These are phyloP conservation scores for Penicillium antarcticum DNA, from an alignment of 495 filamentous ascomycete genomes.

Conservation along the genomic window DNA sequence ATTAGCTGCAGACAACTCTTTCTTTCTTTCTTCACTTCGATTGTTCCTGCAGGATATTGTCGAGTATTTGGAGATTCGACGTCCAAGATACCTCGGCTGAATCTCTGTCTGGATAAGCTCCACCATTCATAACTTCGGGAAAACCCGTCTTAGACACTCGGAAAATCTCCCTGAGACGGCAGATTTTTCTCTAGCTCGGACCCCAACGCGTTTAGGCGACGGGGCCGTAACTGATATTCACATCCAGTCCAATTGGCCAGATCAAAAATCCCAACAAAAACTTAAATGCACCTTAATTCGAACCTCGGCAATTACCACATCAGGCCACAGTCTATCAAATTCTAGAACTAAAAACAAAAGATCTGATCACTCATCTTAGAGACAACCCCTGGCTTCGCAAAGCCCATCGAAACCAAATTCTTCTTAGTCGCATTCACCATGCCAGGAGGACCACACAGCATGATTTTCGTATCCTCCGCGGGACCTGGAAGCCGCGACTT, in stretches of 20 bases:
- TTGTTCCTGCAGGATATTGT: too few relatives aligned
- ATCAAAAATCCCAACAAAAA: background rate
- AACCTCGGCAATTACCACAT: conserved; percentile 9
- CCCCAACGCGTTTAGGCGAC: background rate
- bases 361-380: conserved; percentile 38
- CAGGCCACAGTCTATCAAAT: background rate
- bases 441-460: conserved; percentile 41
- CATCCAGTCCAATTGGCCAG: background rate
- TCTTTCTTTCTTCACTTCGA: too few relatives aligned
- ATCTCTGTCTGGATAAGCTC: background rate
- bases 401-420: conserved; percentile 31
- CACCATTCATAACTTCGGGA: conserved; percentile 3
- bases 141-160: background rate
- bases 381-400: conserved; percentile 28
- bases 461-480: conserved; percentile 28
- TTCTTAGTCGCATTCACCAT: conserved; percentile 40
- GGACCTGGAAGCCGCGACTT: conserved; percentile 18
- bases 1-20: too few relatives aligned
- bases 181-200: background rate
- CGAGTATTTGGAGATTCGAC: too few relatives aligned
- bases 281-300: background rate
- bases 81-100: too few relatives aligned
- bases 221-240: background rate
- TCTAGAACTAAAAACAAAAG: conserved; percentile 29
- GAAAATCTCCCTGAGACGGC: background rate